Evolutionary conservation across 164 flowering plant genomes (phyloP), one percentile per base, ranked within the genome.

Genomic region (Chimonanthus praecox): DNA sequence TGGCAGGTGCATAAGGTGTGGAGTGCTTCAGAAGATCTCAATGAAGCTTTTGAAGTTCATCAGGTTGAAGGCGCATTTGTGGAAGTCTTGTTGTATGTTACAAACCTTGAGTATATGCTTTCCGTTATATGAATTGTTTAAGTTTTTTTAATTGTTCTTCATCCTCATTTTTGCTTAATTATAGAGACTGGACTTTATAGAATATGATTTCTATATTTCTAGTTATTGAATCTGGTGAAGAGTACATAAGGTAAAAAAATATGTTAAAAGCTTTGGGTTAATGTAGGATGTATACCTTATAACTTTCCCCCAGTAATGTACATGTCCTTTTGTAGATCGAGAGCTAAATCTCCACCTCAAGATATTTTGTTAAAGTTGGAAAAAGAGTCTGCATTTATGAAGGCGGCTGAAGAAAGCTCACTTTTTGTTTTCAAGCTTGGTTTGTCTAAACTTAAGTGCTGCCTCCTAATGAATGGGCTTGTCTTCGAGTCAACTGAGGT

Each of bases 11-110:
- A 92, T 72, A 85, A 82, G 75, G 74, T 88, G 72, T 80, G 89
- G 67, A 74, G 75, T 51, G 90, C 82, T 62, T 84, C 89, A 71
- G 86, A 78, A 46, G 97, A 81, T 66, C 67, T 79, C 68, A 67
- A 91, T 61, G 97, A 91, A 77, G 79, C 82, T 71, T 89, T 84
- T 65, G 94, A 94, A 76, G 72, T 81, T 80, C 89, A 87, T 76
- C 94, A 89, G 78, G 92, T 96, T 3, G 98, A 96, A 82, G 91
- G 84, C 72, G 97, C 99, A 74, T 96, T 94, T 88, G 87, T 96
- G 44, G 99, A 96, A 78, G 82, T 92, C 60, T 44, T 92, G 9
- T 73, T 92, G 97, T 96, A 82, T 80, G 79, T 63, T 67, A 33
- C 6, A 21, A 47, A 8, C 20, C 9, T 10, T 21, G 16, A 11